Evolutionary conservation across 2,329 filamentous ascomycete genomes (phyloP).

Genomic region (Coniochaeta ligniaria): DNA sequence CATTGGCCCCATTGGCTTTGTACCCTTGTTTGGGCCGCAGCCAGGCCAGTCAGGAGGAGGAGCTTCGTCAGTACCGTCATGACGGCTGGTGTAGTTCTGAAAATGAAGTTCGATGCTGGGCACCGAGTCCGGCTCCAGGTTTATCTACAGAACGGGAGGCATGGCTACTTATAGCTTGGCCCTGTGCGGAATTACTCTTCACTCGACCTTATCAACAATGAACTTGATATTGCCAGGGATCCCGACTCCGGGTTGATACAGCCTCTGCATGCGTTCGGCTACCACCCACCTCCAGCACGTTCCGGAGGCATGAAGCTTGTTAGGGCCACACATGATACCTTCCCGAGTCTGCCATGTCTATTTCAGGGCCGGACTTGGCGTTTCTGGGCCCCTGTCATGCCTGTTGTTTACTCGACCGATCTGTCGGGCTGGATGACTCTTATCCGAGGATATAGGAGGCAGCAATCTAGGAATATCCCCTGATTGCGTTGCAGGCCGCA

Average conservation of each 20-base stretch:
- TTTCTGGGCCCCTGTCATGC: neutral
- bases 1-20: conserved; percentile 1
- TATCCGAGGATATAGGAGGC: neutral
- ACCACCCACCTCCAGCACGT: neutral
- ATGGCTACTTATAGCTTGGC: neutral
- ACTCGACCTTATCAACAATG: neutral
- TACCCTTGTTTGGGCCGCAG: neutral
- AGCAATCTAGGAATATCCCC: neutral
- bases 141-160: neutral
- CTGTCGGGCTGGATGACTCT: neutral
- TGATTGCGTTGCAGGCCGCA: too few relatives aligned
- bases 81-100: neutral
- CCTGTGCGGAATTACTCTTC: neutral
- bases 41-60: neutral
- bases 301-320: neutral
- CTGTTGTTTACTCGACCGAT: neutral
- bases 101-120: neutral
- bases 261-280: neutral
- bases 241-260: neutral
- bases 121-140: neutral
- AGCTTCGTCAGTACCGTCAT: neutral
- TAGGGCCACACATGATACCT: neutral
- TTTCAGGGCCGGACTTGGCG: neutral
- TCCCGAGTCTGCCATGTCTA: neutral
- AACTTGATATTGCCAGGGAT: neutral